Evolutionary conservation across 1,284 basidiomycete species (phyloP).

Genomic region (Tausonia pullulans): DNA sequence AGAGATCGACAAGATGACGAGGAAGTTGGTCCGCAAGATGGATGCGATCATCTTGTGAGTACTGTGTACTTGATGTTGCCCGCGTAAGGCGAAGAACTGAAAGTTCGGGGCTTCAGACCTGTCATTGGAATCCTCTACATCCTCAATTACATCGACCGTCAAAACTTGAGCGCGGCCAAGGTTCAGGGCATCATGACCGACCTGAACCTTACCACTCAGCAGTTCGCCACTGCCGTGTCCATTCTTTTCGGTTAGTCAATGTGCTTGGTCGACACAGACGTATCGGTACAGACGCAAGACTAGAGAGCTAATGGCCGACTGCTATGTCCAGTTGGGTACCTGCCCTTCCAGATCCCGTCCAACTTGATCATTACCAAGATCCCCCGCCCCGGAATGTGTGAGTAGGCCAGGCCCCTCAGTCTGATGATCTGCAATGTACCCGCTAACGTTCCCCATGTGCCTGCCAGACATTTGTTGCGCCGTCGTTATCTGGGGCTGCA

Average conservation of each 20-base stretch:
- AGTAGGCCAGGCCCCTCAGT: no score
- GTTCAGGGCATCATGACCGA: conserved; percentile 20
- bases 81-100: no score
- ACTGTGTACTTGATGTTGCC: no score
- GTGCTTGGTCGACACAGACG: not conserved
- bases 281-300: not conserved
- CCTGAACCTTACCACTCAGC: conserved; percentile 20
- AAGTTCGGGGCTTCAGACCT: conserved; percentile 12
- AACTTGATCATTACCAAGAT: conserved; percentile 27
- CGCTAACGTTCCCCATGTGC: conserved; percentile 8
- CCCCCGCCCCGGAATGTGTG: conserved; percentile 24
- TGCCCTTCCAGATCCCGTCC: conserved; percentile 32
- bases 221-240: conserved; percentile 32
- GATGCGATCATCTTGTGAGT: conserved; percentile 24
- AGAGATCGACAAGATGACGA: conserved; percentile 20
- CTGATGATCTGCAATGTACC: no score
- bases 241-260: conserved; percentile 32
- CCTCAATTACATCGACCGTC: conserved; percentile 28
- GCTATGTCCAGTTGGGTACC: conserved; percentile 25
- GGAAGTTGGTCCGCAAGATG: conserved; percentile 23
- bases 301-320: not conserved
- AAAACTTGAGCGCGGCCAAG: conserved; percentile 25
- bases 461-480: conserved; percentile 24
- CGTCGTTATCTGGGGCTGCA: conserved; percentile 28
- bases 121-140: conserved; percentile 25